Evolutionary conservation across 768 basidiomycete species (phyloP), one percentile per base, ranked within the genome.

Genomic region (Mycena olivaceomarginata): DNA sequence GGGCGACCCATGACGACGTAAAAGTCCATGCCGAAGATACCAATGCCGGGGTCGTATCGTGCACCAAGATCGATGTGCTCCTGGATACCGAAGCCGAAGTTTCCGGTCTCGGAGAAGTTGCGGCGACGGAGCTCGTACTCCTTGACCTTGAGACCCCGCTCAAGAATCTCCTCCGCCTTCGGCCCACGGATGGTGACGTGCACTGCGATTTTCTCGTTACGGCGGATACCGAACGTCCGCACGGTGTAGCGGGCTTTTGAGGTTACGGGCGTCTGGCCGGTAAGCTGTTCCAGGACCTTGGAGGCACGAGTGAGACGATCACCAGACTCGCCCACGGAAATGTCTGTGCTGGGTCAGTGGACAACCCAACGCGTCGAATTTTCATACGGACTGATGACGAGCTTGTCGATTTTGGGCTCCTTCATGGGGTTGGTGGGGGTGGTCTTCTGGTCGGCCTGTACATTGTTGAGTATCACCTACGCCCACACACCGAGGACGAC

Each of bases 21-120:
- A 90, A 99, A 99, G 90, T 99, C 98, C 98, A 99, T 99, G 80
- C 98, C 98, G 85, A 99, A 99, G 87, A 99, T 99, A 93, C 98
- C 98, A 84, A 99, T 99, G 84, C 92, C 91, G 77, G 98, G 98
- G 87, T 99, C 98, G 89, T 99, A 99, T 84, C 98, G 94, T 83
- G 98, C 98, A 84, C 98, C 98, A 80, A 99, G 90, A 88, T 99
- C 98, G 88, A 99, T 99, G 89, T 99, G 98, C 90, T 98, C 97
- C 89, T 98, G 97, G 85, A 98, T 96, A 85, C 98, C 98, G 88
- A 99, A 99, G 81, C 98, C 98, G 85, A 99, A 99, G 95, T 99
- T 99, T 75, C 98, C 98, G 76, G 97, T 98, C 88, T 97, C 97
- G 81, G 97, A 98, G 90, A 98, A 99, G 94, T 99, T 99, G 87